These are phyloP conservation scores for Basipetospora chlamydospora DNA, from an alignment of 2,329 filamentous ascomycete genomes.

Conservation along the genomic window DNA sequence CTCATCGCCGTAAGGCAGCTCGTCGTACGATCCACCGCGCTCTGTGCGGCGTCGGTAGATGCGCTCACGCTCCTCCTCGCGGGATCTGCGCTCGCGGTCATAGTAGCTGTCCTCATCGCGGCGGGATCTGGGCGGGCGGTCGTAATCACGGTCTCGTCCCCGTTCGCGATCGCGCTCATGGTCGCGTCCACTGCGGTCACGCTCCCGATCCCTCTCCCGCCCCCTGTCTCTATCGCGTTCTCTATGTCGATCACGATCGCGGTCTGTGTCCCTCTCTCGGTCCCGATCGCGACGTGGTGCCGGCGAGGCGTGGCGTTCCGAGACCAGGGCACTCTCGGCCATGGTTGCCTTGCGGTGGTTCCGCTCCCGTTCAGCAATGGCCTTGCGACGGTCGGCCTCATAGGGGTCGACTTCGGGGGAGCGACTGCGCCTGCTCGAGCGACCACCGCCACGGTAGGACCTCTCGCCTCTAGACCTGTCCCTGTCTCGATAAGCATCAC, in stretches of 20 bases:
- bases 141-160: constrained; percentile 25
- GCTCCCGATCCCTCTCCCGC: constrained; percentile 18
- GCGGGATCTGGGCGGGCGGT: constrained; percentile 36
- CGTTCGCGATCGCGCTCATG: constrained; percentile 23
- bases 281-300: constrained; percentile 26
- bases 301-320: constrained; percentile 30
- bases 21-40: constrained; percentile 65
- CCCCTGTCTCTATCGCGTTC: constrained; percentile 19
- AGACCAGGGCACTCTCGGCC: constrained; percentile 46
- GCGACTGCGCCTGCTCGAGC: constrained; percentile 53
- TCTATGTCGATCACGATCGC: constrained; percentile 20
- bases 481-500: constrained; percentile 42
- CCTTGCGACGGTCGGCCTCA: constrained; percentile 86
- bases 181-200: constrained; percentile 23
- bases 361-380: constrained; percentile 84
- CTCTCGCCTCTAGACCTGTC: constrained; percentile 45
- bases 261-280: constrained; percentile 26
- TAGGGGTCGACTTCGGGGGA: constrained; percentile 89
- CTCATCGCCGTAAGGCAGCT: constrained; percentile 81
- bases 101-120: constrained; percentile 56
- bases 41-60: constrained; percentile 69
- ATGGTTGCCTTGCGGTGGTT: constrained; percentile 73
- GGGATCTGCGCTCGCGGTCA: constrained; percentile 72
- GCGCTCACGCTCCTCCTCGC: constrained; percentile 82
- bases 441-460: constrained; percentile 41